Evolutionary conservation across 768 basidiomycete species (phyloP).

Genomic region (Cystofilobasidium bisporidii): DNA sequence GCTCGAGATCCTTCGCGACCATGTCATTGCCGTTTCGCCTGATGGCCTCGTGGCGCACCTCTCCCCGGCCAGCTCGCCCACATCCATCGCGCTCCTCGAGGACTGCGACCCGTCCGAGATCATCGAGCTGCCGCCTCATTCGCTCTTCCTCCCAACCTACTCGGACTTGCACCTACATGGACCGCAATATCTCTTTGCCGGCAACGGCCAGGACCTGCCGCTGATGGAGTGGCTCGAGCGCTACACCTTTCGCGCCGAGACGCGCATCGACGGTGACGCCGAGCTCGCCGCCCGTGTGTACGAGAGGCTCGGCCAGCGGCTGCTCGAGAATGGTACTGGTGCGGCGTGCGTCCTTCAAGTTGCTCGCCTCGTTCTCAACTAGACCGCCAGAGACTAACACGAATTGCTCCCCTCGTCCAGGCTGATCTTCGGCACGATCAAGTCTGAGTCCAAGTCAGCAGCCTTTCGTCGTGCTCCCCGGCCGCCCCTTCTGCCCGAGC

Average conservation of each 20-base stretch:
- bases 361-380: too few relatives aligned
- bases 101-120: constrained; percentile 36
- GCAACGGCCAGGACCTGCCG: constrained; percentile 65
- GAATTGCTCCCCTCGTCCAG: too few relatives aligned
- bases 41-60: constrained; percentile 31
- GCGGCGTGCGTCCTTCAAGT: constrained; percentile 46
- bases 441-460: constrained; percentile 66
- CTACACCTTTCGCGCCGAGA: constrained; percentile 76
- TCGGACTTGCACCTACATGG: constrained; percentile 79
- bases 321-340: constrained; percentile 66
- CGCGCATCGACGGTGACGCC: constrained; percentile 56
- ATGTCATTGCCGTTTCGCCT: constrained; percentile 46
- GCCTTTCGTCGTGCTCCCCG: too few relatives aligned
- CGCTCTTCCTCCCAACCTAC: constrained; percentile 67
- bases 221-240: constrained; percentile 36
- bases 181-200: constrained; percentile 79
- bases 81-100: constrained; percentile 34
- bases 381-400: too few relatives aligned
- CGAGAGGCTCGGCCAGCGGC: constrained; percentile 52
- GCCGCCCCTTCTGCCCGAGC: too few relatives aligned
- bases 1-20: constrained; percentile 51
- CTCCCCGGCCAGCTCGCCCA: background rate
- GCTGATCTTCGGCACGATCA: constrained; percentile 49
- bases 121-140: background rate
- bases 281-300: constrained; percentile 60